Conservation (phyloP, 805 yeast species). For the Suhomyces kilbournensis region DNA sequence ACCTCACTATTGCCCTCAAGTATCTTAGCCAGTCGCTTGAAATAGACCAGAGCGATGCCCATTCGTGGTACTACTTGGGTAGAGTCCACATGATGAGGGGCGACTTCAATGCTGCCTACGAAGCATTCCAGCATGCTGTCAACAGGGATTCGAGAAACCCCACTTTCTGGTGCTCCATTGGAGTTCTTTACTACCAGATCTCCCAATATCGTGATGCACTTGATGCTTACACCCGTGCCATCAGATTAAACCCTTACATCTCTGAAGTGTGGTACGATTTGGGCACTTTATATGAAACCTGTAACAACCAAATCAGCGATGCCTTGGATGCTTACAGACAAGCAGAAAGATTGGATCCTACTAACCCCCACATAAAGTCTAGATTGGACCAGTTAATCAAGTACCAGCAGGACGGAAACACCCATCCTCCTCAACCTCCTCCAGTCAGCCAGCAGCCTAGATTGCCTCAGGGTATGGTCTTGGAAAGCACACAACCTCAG, state of each 20-base stretch:
- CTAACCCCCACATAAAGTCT: conserved; percentile 89
- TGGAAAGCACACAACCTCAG: conserved; percentile 38
- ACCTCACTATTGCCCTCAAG: conserved; percentile 78
- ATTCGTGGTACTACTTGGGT: conserved; percentile 95
- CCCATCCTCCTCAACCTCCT: conserved; percentile 64
- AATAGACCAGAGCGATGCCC: conserved; percentile 87
- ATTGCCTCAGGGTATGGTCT: conserved; percentile 63
- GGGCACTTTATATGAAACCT: conserved; percentile 94
- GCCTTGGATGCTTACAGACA: conserved; percentile 96
- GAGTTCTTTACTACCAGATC: conserved; percentile 94
- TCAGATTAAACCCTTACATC: conserved; percentile 90
- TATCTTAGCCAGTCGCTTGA: conserved; percentile 85
- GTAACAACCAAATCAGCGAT: conserved; percentile 92
- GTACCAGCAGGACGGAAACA: conserved; percentile 66
- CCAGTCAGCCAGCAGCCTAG: conserved; percentile 62
- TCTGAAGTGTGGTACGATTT: conserved; percentile 98
- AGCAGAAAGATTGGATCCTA: conserved; percentile 93
- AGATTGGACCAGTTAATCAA: conserved; percentile 81
- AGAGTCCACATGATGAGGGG: conserved; percentile 95
- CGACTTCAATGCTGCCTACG: conserved; percentile 94
- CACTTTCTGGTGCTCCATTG: conserved; percentile 95
- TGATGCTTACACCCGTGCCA: conserved; percentile 96
- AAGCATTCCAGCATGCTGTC: conserved; percentile 98
- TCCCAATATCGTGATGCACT: conserved; percentile 95
- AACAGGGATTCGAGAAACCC: conserved; percentile 96